These are phyloP conservation scores for Elaeis oleifera DNA, from an alignment of 202 grass and related monocot genomes.

Conservation along the genomic window DNA sequence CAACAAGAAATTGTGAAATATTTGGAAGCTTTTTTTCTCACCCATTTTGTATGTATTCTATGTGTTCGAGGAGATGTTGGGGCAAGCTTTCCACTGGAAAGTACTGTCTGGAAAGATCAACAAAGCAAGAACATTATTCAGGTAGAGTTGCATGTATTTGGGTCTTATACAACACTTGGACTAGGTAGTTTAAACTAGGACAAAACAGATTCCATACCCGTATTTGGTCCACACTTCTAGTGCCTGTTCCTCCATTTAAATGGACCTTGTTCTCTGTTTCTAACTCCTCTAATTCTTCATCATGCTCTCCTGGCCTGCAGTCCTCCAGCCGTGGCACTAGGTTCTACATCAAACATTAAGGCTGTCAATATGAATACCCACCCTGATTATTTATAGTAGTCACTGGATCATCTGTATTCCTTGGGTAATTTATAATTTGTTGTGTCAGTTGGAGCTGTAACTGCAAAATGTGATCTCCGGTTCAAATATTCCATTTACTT, in stretches of 20 bases:
- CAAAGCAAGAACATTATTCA: background rate
- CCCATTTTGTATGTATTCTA: conserved; percentile 24
- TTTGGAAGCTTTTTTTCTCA: conserved; percentile 18
- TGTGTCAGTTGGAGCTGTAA: too few species aligned
- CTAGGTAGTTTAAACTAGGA: background rate
- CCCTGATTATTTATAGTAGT: background rate
- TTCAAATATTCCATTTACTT: too few species aligned
- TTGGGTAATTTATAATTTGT: too few species aligned
- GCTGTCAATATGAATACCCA: background rate
- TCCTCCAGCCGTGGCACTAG: background rate
- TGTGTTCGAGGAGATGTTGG: conserved; percentile 24
- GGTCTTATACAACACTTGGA: too few species aligned
- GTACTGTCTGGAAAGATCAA: conserved; percentile 32
- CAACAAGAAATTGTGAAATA: too few species aligned
- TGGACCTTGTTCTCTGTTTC: background rate
- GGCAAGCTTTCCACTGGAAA: conserved; percentile 28
- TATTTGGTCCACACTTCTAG: background rate
- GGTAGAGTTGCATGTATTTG: background rate
- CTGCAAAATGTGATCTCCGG: too few species aligned
- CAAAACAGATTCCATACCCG: background rate
- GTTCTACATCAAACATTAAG: background rate
- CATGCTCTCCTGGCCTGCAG: background rate
- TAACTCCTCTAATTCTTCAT: conserved; percentile 1
- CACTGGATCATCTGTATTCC: background rate
- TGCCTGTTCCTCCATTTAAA: background rate